Conservation (phyloP, 331 rosid species). For the Malus hybrid region DNA sequence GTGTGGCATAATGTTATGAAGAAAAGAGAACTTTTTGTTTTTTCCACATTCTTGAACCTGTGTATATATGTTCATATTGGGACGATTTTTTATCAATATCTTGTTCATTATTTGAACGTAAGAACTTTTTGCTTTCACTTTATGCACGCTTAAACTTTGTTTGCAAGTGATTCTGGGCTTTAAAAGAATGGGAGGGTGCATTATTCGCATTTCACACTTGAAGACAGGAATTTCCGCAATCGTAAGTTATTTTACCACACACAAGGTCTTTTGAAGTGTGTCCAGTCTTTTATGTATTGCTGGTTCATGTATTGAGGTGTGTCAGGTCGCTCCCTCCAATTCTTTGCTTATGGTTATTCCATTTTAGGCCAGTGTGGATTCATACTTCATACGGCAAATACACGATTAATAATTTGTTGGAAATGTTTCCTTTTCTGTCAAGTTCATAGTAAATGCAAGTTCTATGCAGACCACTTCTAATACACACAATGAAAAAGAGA, state of each 20-base stretch:
- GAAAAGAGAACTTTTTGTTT: background rate
- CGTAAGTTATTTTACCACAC: conserved; percentile 1
- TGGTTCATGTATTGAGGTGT: background rate
- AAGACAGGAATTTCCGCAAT: background rate
- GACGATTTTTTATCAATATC: background rate
- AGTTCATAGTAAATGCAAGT: background rate
- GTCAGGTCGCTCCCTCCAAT: background rate
- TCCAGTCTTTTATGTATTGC: background rate
- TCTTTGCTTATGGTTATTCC: background rate
- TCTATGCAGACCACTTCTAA: background rate
- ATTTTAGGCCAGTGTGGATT: background rate
- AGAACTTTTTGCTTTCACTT: background rate
- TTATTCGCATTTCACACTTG: background rate
- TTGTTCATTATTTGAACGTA: background rate
- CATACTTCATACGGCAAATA: background rate
- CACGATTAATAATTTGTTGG: background rate
- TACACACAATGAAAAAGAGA: background rate
- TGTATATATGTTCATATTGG: background rate
- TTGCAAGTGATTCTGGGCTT: conserved; percentile 15
- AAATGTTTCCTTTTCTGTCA: background rate
- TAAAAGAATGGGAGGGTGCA: conserved; percentile 9
- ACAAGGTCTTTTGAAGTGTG: background rate
- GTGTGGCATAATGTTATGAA: background rate
- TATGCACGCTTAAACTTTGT: conserved; percentile 14
- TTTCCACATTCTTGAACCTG: background rate